A percentile compares a stretch with the other conserved stretches of the same genome.
Evolutionary conservation across 2,329 filamentous ascomycete genomes (phyloP).

Genomic region (Penicillium italicum): DNA sequence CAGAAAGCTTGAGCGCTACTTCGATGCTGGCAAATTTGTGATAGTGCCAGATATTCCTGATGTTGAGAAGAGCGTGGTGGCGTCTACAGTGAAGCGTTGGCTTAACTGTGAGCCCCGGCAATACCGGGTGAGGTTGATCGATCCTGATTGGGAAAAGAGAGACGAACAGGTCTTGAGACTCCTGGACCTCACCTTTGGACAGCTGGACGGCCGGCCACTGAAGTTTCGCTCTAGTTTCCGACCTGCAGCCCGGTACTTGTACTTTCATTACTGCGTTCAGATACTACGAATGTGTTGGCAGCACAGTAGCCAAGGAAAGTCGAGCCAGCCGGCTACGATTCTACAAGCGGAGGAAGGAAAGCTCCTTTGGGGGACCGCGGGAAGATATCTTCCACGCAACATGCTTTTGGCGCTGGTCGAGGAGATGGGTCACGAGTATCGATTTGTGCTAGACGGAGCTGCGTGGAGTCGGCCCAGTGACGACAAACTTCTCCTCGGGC

Average conservation of each 20-base stretch:
- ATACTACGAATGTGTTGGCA: constrained; percentile 16
- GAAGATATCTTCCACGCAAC: constrained; percentile 7
- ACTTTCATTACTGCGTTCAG: constrained; percentile 22
- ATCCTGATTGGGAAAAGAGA: neutral
- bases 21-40: constrained; percentile 11
- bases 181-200: neutral
- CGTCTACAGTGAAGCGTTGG: neutral
- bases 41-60: constrained; percentile 12
- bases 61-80: neutral
- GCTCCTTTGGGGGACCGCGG: constrained; percentile 15
- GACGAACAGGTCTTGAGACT: neutral
- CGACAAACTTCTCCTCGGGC: too few relatives aligned
- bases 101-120: neutral
- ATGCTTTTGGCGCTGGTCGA: neutral
- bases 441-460: neutral
- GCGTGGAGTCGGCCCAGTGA: too few relatives aligned
- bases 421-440: neutral
- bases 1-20: neutral
- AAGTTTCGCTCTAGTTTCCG: constrained; percentile 10
- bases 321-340: neutral
- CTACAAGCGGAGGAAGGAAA: constrained; percentile 5
- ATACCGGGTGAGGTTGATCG: neutral
- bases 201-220: constrained; percentile 11
- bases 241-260: constrained; percentile 18
- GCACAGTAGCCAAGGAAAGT: neutral